Conservation (phyloP, 2,329 filamentous ascomycete genomes). For the Aspergillus unguis region DNA sequence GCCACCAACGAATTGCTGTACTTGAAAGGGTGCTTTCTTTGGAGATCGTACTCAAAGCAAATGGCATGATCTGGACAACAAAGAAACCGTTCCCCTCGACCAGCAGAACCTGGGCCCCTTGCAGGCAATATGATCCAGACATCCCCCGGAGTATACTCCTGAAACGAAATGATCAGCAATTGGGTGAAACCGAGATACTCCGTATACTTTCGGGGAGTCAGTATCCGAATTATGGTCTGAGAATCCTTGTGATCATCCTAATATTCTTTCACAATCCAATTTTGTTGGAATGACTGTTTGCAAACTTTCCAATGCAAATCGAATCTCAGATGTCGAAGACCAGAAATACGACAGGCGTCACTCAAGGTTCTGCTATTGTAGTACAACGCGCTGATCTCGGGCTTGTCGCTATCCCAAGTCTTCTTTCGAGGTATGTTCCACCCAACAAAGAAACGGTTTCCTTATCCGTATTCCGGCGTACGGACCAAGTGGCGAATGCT, state of each 20-base stretch:
- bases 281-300: no score
- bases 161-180: not conserved
- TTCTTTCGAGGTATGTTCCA: not conserved
- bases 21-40: no score
- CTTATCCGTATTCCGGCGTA: not conserved
- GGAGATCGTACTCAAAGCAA: no score
- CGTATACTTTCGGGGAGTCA: no score
- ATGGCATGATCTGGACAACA: not conserved
- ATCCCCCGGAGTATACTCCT: not conserved
- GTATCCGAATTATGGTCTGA: no score
- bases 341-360: not conserved
- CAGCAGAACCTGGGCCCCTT: not conserved
- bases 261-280: no score
- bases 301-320: no score
- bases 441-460: not conserved
- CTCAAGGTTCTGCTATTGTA: no score
- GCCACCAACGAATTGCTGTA: no score
- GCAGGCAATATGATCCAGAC: not conserved
- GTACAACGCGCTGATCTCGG: not conserved
- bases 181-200: no score
- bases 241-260: no score
- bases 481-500: no score
- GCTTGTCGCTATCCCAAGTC: not conserved
- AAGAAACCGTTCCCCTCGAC: not conserved
- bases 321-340: not conserved